Base-by-base conservation (phyloP, 139 green algal genomes). In the Gonium pectorale region DNA sequence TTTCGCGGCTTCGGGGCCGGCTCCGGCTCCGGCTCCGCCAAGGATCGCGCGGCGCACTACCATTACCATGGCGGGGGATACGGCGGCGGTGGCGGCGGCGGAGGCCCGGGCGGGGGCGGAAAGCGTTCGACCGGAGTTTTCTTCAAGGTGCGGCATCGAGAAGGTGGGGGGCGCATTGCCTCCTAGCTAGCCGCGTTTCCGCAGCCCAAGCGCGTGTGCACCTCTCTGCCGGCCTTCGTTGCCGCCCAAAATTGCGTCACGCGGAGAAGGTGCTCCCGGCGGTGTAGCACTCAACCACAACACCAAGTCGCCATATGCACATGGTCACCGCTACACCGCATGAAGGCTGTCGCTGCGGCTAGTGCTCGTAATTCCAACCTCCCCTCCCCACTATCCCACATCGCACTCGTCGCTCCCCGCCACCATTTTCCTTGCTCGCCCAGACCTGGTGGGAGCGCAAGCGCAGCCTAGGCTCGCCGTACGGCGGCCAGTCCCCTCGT, bases 371-470 rank as follows among this genome's bases (percentile, higher is more conserved):
- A 8, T 64, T 26, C 56, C 56, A 31, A n/a, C 56, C 15, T 33
- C 5, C 56, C 56, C 24, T 31, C 56, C 5, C 56, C 17, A 33
- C 56, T 64, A 64, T 26, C 56, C n/a, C 24, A 64, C 56, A 9
- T 8, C 15, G 15, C 15, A 33, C 56, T 33, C 24, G 21, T 9
- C 24, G 19, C 24, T 64, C 21, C 56, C 17, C 13, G 13, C 13
- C 13, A 56, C 17, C 13, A 56, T 56, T 56, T 56, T 56, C 17
- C 13, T 26, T 17, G 56, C 56, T 21, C 5, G 13, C 64, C 5
- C 33, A 73, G 67, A 24, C 21, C 21, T 73, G 67, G 67, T 73
- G 67, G 67, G 22, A 46, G 38, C 67, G 67, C 19, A 73, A 67
- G n/a, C 60, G n/a, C n/a, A 8, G 6, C 7, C 60, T 27, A n/a